Evolutionary conservation across 352 stramenopile species (phyloP).

Genomic region (Globisporangium alternatum): DNA sequence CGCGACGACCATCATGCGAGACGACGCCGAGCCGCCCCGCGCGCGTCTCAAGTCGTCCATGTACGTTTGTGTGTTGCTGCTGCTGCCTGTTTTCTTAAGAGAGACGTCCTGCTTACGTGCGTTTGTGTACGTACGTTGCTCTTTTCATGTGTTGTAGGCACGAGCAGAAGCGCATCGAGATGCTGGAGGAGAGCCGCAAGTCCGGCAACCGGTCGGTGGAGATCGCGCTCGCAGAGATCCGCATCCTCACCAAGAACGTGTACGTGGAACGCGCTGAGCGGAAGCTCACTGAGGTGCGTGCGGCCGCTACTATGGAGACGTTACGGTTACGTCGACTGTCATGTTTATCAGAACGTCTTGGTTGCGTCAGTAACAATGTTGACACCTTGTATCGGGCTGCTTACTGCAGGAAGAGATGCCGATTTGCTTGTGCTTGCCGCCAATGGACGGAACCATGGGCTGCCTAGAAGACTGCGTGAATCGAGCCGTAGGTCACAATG

Average conservation of each 20-base stretch:
- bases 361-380: neutral
- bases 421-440: constrained; percentile 52
- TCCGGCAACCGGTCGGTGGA: constrained; percentile 66
- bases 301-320: neutral
- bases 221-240: constrained; percentile 65
- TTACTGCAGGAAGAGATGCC: constrained; percentile 63
- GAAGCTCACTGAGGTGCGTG: constrained; percentile 37
- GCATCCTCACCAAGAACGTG: constrained; percentile 66
- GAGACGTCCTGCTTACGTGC: neutral
- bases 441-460: constrained; percentile 32
- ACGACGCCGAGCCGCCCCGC: neutral
- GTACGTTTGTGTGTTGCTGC: neutral
- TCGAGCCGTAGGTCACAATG: constrained; percentile 40
- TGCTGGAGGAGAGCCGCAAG: constrained; percentile 53
- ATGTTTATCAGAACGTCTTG: neutral
- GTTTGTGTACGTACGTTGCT: neutral
- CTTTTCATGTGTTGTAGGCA: constrained; percentile 16
- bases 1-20: constrained; percentile 7
- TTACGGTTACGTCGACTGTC: neutral
- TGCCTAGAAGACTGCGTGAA: constrained; percentile 80
- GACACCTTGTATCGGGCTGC: constrained; percentile 1
- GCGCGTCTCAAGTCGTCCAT: constrained; percentile 6
- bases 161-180: constrained; percentile 27
- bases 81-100: neutral
- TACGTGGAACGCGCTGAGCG: constrained; percentile 73